Evolutionary conservation across 345 rosid genomes (phyloP), one percentile per base, ranked within the genome.

Genomic region (Odontarrhena argentea): DNA sequence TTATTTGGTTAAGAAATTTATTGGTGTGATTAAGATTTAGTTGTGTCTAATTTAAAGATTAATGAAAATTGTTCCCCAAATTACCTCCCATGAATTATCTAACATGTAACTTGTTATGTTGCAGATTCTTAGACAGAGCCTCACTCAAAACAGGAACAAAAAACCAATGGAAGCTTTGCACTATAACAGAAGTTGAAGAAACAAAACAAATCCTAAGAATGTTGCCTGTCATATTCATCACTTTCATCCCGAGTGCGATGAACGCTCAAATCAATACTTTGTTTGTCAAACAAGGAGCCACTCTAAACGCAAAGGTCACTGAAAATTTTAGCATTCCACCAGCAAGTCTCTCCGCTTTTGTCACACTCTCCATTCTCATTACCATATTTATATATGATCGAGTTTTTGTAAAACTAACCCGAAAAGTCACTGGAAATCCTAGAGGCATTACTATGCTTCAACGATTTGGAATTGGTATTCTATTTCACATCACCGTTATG

Each of bases 161-260:
- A 1, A 56, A 75, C 36, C 76, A 85, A 10, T 89, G 91, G 91
- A 74, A 57, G 68, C 70, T 85, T 8, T 85, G 96, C 71, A 42
- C 92, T 3, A 87, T 86, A 9, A 87, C 95, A 9, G 89, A 89
- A 79, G 95, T 92, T 0, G 95, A 92, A 71, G 96, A 92, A 69
- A 87, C 96, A 10, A 89, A 92, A 28, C 96, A 92, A 34, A 89
- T 87, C 91, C 38, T 92, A 36, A 67, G 82, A 74, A 89, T 89
- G 98, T 69, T 92, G 42, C 96, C 87, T 0, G 76, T 92, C 67
- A 42, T 81, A 65, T 8, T 84, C 8, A 69, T 82, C 9, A 70
- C 92, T 25, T 67, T 85, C 53, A 71, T 91, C 30, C 93, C 91
- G 7, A 82, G 89, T 74, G 71, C 85, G 6, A 32, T 80, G 28